Evolutionary conservation across 768 basidiomycete species (phyloP), one percentile per base, ranked within the genome.

Genomic region (Gymnopilus dilepis): DNA sequence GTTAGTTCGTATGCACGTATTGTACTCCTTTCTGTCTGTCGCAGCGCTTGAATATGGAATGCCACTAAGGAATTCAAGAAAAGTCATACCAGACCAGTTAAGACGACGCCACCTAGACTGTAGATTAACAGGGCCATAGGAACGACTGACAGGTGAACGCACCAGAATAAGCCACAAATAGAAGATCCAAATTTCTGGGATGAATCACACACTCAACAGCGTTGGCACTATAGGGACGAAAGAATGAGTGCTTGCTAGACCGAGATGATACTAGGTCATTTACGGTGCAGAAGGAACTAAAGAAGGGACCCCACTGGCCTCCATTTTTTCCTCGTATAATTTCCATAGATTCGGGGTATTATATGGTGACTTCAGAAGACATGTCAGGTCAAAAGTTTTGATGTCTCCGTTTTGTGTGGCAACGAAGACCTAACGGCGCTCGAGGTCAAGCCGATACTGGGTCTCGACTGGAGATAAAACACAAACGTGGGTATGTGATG

Each of bases 131-230:
- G 17, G 15, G 3, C 8, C n/a, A 17, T 12, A n/a, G 11, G 17
- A 5, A 22, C 4, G 24, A 19, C 2, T 19, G 17, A 34, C 17
- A 42, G 47, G 22, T 2, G 11, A 9, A 64, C 80, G 33, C 62
- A 88, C 90, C 89, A 78, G 84, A 82, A 72, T 90, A 93, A n/a
- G 84, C 89, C 19, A 94, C 78, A 64, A 94, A 87, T 17, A 92
- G 67, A 22, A 86, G 77, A 67, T 91, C 89, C 45, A 94, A 70
- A 66, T 93, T 84, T 61, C 92, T 80, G 28, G 92, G 92, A 71
- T 93, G 90, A 28, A 84, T 72, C 6, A 87, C 78, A 6, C 85
- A 69, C 57, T 92, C 91, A 6, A 92, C 75, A 19, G 84, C 82
- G 61, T 83, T 78, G 15, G 76, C 74, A 33, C 83, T 87, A 51